Conservation (phyloP, 768 basidiomycete species). For the Termitomyces sp. region DNA sequence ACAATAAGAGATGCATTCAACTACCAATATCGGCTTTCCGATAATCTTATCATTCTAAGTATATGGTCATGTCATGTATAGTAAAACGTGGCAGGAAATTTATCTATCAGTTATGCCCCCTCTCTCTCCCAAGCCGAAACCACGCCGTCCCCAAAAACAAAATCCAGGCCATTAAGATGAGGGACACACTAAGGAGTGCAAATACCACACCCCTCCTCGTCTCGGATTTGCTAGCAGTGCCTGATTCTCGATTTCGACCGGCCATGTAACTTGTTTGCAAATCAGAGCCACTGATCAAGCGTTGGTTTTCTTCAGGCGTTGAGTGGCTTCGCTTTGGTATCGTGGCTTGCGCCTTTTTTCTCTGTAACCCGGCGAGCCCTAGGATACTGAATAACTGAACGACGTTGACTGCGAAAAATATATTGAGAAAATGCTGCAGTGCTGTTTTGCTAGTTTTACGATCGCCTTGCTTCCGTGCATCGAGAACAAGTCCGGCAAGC, state of each 20-base stretch:
- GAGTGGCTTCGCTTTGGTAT: conserved; percentile 3
- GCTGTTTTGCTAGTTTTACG: conserved; percentile 22
- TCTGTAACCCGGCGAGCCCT: conserved; percentile 43
- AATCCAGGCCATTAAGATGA: conserved; percentile 53
- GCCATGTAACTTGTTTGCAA: conserved; percentile 16
- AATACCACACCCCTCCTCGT: conserved; percentile 46
- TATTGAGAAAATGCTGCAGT: conserved; percentile 49
- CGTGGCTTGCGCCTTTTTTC: conserved; percentile 26
- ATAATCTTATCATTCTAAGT: neutral
- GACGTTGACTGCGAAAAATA: conserved; percentile 52
- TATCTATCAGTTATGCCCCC: neutral
- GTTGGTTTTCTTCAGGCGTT: conserved; percentile 1
- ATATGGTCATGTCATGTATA: no score
- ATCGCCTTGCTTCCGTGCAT: conserved; percentile 30
- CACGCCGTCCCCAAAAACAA: conserved; percentile 61
- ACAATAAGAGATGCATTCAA: neutral
- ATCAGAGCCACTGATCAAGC: conserved; percentile 9
- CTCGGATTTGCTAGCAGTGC: conserved; percentile 22
- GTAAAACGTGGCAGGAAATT: neutral
- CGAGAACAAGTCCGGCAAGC: conserved; percentile 62
- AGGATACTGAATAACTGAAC: conserved; percentile 49
- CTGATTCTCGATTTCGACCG: conserved; percentile 18
- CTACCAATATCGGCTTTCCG: neutral
- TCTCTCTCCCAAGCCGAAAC: conserved; percentile 38
- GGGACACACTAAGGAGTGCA: conserved; percentile 29